Conservation (phyloP, 495 filamentous ascomycete genomes). For the Daldinia loculata region DNA sequence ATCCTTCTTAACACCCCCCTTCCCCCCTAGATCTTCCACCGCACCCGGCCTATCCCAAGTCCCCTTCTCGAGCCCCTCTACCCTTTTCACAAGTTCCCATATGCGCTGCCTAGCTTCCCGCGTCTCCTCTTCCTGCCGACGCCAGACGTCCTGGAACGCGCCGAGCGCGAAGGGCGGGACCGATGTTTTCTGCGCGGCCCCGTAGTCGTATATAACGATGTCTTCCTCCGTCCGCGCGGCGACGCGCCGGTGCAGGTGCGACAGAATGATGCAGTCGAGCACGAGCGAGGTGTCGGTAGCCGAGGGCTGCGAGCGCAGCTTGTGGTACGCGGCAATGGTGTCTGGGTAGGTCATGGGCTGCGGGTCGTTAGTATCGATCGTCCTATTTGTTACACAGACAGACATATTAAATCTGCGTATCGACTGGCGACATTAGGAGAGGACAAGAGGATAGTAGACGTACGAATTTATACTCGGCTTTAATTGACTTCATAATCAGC, state of each 20-base stretch:
- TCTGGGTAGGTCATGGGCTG: conserved; percentile 92
- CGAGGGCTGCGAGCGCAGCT: conserved; percentile 61
- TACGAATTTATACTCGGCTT: conserved; percentile 92
- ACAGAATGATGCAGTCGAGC: conserved; percentile 73
- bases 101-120: conserved; percentile 56
- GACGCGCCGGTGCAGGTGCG: conserved; percentile 79
- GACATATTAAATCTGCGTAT: too few species aligned
- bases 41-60: conserved; percentile 80
- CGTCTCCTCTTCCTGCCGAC: conserved; percentile 71
- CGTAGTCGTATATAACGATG: conserved; percentile 87
- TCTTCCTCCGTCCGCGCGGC: conserved; percentile 84
- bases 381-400: too few species aligned
- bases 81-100: conserved; percentile 60
- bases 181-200: conserved; percentile 60
- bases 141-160: conserved; percentile 70
- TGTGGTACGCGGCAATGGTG: conserved; percentile 87
- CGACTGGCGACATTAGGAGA: neutral
- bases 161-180: conserved; percentile 74
- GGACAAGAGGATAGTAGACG: conserved; percentile 32
- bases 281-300: conserved; percentile 47
- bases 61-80: conserved; percentile 70
- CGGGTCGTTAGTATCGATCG: neutral
- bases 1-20: conserved; percentile 23
- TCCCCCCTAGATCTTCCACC: conserved; percentile 73
- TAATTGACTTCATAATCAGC: conserved; percentile 82